Conservation (phyloP, 345 rosid genomes). For the Triadica sebifera region DNA sequence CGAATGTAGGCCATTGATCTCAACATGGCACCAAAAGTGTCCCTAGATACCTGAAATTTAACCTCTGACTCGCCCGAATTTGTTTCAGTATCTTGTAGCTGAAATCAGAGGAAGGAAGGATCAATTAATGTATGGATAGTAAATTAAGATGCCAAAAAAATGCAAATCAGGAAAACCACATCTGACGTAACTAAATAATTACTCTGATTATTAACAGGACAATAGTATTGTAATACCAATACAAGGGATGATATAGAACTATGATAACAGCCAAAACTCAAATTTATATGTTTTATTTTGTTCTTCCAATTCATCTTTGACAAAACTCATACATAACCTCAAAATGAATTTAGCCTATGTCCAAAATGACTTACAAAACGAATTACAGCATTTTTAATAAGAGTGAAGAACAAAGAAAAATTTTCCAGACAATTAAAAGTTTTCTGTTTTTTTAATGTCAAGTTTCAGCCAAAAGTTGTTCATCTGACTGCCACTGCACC, state of each 20-base stretch:
- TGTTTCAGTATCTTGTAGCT: slow-evolving; percentile 93
- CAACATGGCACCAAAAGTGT: slow-evolving; percentile 93
- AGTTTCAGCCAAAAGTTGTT: background rate
- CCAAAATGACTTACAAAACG: too few species aligned
- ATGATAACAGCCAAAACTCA: background rate
- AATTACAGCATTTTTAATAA: too few species aligned
- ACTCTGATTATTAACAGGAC: background rate
- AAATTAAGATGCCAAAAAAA: background rate
- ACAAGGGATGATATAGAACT: background rate
- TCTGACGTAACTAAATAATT: background rate
- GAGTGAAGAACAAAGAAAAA: too few species aligned
- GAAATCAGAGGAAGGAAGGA: slow-evolving; percentile 24
- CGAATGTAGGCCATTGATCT: slow-evolving; percentile 98
- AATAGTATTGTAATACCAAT: background rate
- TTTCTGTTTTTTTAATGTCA: too few species aligned
- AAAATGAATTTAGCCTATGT: too few species aligned
- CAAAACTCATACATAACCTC: background rate
- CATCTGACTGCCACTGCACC: too few species aligned
- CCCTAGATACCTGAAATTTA: slow-evolving; percentile 91
- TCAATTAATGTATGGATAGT: background rate
- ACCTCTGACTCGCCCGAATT: slow-evolving; percentile 94
- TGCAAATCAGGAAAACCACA: background rate
- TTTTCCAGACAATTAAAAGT: background rate
- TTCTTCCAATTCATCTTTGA: background rate
- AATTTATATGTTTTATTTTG: background rate